Evolutionary conservation across 1,284 basidiomycete species (phyloP), one percentile per base, ranked within the genome.

Genomic region (Leccinum holopus): DNA sequence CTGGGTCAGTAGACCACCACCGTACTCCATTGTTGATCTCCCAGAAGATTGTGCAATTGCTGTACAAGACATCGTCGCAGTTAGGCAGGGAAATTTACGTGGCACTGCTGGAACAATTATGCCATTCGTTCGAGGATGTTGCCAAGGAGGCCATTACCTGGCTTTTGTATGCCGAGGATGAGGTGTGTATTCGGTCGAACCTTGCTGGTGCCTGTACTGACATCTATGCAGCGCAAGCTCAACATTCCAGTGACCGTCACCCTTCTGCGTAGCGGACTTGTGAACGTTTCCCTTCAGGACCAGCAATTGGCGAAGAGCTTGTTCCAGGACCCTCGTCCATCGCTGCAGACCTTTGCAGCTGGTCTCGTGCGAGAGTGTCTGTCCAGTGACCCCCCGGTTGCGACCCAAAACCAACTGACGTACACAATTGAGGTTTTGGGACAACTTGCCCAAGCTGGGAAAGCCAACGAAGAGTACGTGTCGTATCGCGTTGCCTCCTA

Each of bases 91-190:
- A 97, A 73, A 89, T 97, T 28, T 98, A 95, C 75, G 94, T 95
- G 37, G 86, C 89, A 41, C 80, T 99, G 56, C 81, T 99, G 25
- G 92, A 97, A 67, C 89, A 93, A 65, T 82, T 99, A 25, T 99
- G 97, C 77, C 87, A 90, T 66, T 81, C 89, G 32, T 97, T 94
- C 66, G 87, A 92, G 69, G 95, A 97, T 70, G 96, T 98, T 53
- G 94, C 92, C 21, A 95, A 95, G 77, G 97, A 99, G 78, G 97
- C 97, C 9, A 92, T 96, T 62, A 94, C 92, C 12, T 99, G 97
- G 97, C 81, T 99, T 58, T 81, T 98, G 57, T 98, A 96, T 73
- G 94, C 97, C 14, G 96, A 99, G 75, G 97, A 99, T 76, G 93
- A 97, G 79, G 93, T 94, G 65, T 64, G 85, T 79, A 1, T 16